Evolutionary conservation across 495 filamentous ascomycete genomes (phyloP), one percentile per base, ranked within the genome.

Genomic region (Zalerion maritima): DNA sequence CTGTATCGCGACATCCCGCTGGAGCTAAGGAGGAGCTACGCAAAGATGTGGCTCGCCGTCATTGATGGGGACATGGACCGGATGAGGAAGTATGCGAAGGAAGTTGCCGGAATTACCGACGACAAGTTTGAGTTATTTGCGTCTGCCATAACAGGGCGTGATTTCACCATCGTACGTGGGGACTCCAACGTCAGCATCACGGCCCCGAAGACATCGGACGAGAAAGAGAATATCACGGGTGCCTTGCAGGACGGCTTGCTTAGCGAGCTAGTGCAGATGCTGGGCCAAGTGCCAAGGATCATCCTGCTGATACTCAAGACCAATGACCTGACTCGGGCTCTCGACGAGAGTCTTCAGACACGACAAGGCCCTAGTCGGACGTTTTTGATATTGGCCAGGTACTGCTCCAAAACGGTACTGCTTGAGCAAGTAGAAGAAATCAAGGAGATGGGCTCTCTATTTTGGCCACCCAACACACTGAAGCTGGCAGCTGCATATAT

Each of bases 221-320:
- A 96, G 55, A 85, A 87, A 46, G 66, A 86, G 28, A 67, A 68
- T 4, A 87, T 97, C 47, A 73, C 79, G 18, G 64, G 67, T 20
- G 83, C 85, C 0, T 57, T 97, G 32, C 77, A 80, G 10, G 83
- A 92, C 29, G 91, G 89, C 7, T 70, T 96, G 55, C 55, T 99
- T 20, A 78, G 75, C 32, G 73, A 92, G 30, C 58, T 99, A 6
- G 80, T 99, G 6, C 80, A 87, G 34, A 59, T 99, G 42, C 66
- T 99, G 6, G 80, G 81, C 18, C 72, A 82, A 38, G 84, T 99
- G 2, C 91, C 91, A 4, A 60, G 83, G 8, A 78, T 96, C 33
- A 91, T 99, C 21, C 66, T 99, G 10, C 60, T 99, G 4, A 94
- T 99, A 41, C 65, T 99, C 30, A 99, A 99, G 57, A 99, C 91